Evolutionary conservation across 768 basidiomycete genomes (phyloP), one percentile per base, ranked within the genome.

Genomic region (Leccinum uliginosum): DNA sequence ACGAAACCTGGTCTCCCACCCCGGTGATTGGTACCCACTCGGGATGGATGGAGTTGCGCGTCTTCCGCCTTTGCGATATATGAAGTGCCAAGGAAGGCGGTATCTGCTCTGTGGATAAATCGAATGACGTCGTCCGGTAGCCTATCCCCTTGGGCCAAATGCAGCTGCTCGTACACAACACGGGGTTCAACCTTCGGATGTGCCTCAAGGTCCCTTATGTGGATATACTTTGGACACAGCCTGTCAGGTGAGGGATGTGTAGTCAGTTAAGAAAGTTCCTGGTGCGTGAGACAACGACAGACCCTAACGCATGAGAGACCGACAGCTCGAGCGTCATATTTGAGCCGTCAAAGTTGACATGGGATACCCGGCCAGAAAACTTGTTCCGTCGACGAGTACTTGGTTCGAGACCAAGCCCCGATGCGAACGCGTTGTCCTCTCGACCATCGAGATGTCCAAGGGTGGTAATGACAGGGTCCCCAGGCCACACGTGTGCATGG

Each of bases 181-280:
- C 60, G 60, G 0, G 83, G 76, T 14, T 66, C 56, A 2, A 74
- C 71, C 21, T 71, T 51, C 0, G 74, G 67, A 56, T 76, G 65
- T 1, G 82, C 75, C 12, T 69, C 63, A 9, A 86, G 66, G 6
- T 79, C 74, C 8, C 83, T 77, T 46, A 78, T 64, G 50, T 77
- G 82, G 63, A 85, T 86, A 54, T 86, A 86, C 62, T 86, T 86
- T 8, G 84, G 85, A 65, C 83, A 86, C 58, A 84, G 81, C 29
- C 84, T 85, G 50, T 3, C 17, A 6, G 24, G 4, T 15, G 17
- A 4, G 4, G 1, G 10, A 19, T 9, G 34, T 9, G 12, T 26
- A 17, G 29, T 59, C 29, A 59, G 21, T 40, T 4, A 32, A 11
- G 5, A 8, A 32, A 4, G 19, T n/a, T 53, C 17, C 23, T 24